Percentiles rank a stretch among this genome's conserved stretches.
Evolutionary conservation across 805 yeast species (phyloP).

Genomic region (Metschnikowia picachoensis): DNA sequence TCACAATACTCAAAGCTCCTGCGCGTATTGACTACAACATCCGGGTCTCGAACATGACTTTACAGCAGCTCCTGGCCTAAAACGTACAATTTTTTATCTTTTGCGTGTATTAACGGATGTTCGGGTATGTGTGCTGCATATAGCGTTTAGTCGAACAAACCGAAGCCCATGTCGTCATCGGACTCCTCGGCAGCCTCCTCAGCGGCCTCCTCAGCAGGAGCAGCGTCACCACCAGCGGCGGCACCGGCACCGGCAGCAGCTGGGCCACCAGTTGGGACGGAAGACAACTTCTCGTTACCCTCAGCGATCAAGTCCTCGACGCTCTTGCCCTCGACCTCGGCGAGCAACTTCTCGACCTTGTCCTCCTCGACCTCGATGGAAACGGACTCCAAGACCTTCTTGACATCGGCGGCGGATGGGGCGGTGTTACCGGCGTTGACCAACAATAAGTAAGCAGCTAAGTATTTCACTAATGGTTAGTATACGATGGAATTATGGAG

Average conservation of each 20-base stretch:
- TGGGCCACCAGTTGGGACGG: slow-evolving; percentile 34
- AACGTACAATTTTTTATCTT: neutral
- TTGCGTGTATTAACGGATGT: neutral
- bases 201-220: slow-evolving; percentile 26
- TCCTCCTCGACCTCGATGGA: slow-evolving; percentile 35
- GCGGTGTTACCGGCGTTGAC: slow-evolving; percentile 44
- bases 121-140: too few relatives aligned
- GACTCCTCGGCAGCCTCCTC: slow-evolving; percentile 26
- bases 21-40: too few relatives aligned
- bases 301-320: slow-evolving; percentile 35
- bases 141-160: slow-evolving; percentile 28
- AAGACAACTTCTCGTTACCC: slow-evolving; percentile 35
- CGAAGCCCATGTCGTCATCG: slow-evolving; percentile 30
- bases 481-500: slow-evolving; percentile 7
- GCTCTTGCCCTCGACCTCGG: slow-evolving; percentile 34
- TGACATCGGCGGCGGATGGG: slow-evolving; percentile 42
- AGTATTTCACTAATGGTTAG: slow-evolving; percentile 42
- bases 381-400: slow-evolving; percentile 38
- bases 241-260: slow-evolving; percentile 26
- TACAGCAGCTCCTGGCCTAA: too few relatives aligned
- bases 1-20: too few relatives aligned
- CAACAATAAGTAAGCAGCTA: slow-evolving; percentile 46
- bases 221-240: slow-evolving; percentile 23
- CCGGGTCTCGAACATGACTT: too few relatives aligned
- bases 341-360: slow-evolving; percentile 32